Percentiles rank a stretch among this genome's conserved stretches.
These are phyloP conservation scores for Epichloe glyceriae DNA, from an alignment of 2,329 filamentous ascomycete species.

Conservation along the genomic window DNA sequence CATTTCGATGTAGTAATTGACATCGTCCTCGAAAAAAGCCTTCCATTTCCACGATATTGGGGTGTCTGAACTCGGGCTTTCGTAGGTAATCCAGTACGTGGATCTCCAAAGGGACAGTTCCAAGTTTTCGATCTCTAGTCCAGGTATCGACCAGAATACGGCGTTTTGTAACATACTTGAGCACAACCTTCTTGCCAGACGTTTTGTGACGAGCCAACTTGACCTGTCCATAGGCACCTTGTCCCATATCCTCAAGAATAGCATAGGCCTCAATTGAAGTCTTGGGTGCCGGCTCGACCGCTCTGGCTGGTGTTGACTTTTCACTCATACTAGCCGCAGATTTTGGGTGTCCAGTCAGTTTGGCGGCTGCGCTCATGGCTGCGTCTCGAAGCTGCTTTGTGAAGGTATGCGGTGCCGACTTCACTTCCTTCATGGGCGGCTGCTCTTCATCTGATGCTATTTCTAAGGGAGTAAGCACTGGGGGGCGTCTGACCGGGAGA, in stretches of 20 bases:
- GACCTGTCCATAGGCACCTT: slow-evolving; percentile 94
- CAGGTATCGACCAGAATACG: slow-evolving; percentile 96
- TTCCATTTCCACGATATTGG: slow-evolving; percentile 61
- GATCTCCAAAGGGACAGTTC: slow-evolving; percentile 92
- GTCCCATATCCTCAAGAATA: slow-evolving; percentile 95
- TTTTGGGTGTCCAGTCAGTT: slow-evolving; percentile 31
- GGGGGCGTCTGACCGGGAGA: slow-evolving; percentile 57
- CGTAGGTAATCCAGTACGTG: slow-evolving; percentile 91
- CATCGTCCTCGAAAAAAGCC: slow-evolving; percentile 67
- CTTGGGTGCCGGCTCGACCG: slow-evolving; percentile 38
- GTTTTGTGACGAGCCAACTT: slow-evolving; percentile 84
- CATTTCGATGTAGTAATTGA: slow-evolving; percentile 99
- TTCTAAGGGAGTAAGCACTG: slow-evolving; percentile 42
- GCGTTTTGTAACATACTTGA: slow-evolving; percentile 96
- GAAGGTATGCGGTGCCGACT: slow-evolving; percentile 33
- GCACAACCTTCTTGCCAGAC: slow-evolving; percentile 69
- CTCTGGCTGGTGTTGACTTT: slow-evolving; percentile 22
- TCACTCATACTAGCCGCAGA: slow-evolving; percentile 18
- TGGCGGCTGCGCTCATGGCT: slow-evolving; percentile 41
- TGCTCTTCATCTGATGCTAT: slow-evolving; percentile 40
- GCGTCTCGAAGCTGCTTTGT: slow-evolving; percentile 45
- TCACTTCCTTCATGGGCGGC: slow-evolving; percentile 24
- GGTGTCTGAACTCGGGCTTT: slow-evolving; percentile 52
- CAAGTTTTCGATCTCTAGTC: slow-evolving; percentile 84
- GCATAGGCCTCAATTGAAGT: slow-evolving; percentile 82